Evolutionary conservation across 2,329 filamentous ascomycete species (phyloP), one percentile per base, ranked within the genome.

Genomic region (Xylaria sp.): DNA sequence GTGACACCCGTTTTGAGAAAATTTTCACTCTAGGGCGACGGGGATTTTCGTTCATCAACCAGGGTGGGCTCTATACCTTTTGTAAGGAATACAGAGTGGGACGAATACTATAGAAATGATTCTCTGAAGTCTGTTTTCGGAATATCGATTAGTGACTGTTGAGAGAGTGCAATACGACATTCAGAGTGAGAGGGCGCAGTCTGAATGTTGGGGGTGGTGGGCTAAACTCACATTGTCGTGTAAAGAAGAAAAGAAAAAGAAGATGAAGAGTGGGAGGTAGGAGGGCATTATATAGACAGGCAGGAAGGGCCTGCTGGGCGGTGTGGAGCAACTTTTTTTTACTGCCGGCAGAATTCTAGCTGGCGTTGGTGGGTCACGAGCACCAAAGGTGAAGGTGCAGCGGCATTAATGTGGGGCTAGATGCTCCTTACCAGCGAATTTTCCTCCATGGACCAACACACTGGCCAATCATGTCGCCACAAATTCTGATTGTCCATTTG

Each of bases 101-200:
- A 94, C 90, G 90, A 93, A 88, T 91, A 94, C 94, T 97, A 94
- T 94, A 97, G 92, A 97, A 97, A 93, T 93, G 93, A 95, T 95
- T 94, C 92, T 94, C 83, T 85, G 80, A 73, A 73, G 74, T 77
- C 75, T 78, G 74, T 61, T 41, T 55, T 23, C 15, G 31, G 46
- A 51, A 48, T 41, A 67, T 60, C 68, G 62, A 55, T 66, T 51
- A 72, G 69, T 66, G 62, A 54, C 67, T 71, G 64, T 25, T 58
- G 49, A 10, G 4, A 20, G 23, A 36, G 3, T 23, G 23, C 12
- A 5, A 13, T 25, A 43, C 10, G 23, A 41, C 43, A 51, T 7
- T 23, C 60, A n/a, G 46, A 64, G 20, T 48, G 62, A 33, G 51
- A 15, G 25, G 15, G 31, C 39, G 43, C 48, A 36, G 41, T 52